phyloP scores from a whole-genome alignment of 768 basidiomycete species.

The Pluteus cervinus region DNA sequence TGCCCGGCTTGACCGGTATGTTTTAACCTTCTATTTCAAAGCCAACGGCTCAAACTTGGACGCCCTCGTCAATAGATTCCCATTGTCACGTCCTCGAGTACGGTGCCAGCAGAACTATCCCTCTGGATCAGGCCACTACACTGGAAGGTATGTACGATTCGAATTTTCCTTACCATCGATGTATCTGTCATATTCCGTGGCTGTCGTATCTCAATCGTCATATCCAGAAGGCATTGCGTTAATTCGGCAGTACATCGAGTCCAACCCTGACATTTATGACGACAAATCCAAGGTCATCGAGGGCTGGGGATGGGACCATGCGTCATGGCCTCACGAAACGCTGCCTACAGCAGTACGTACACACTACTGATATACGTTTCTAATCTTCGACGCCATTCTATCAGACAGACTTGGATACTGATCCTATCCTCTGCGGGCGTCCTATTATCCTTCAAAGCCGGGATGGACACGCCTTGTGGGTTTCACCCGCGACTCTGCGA shows the following conservation, averaged over 20 bases:
- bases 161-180: not conserved
- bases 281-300: slow-evolving; percentile 47
- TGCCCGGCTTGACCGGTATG: slow-evolving; percentile 55
- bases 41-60: not conserved
- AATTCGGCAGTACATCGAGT: slow-evolving; percentile 41
- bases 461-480: slow-evolving; percentile 72
- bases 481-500: slow-evolving; percentile 47
- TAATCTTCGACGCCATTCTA: slow-evolving; percentile 3
- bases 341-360: slow-evolving; percentile 52
- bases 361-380: slow-evolving; percentile 1
- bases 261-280: slow-evolving; percentile 32
- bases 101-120: slow-evolving; percentile 46
- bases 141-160: slow-evolving; percentile 31
- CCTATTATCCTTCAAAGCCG: slow-evolving; percentile 61
- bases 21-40: slow-evolving; percentile 5
- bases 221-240: slow-evolving; percentile 41
- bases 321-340: slow-evolving; percentile 39
- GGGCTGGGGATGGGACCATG: slow-evolving; percentile 79
- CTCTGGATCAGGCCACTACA: slow-evolving; percentile 42
- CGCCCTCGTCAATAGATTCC: slow-evolving; percentile 36
- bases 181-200: no score
- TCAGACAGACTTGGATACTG: slow-evolving; percentile 52
- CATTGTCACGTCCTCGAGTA: slow-evolving; percentile 64
- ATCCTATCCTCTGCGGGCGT: slow-evolving; percentile 47
- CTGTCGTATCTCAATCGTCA: no score